phyloP scores from a whole-genome alignment of 495 filamentous ascomycete genomes.

The Penicillium salamii region DNA sequence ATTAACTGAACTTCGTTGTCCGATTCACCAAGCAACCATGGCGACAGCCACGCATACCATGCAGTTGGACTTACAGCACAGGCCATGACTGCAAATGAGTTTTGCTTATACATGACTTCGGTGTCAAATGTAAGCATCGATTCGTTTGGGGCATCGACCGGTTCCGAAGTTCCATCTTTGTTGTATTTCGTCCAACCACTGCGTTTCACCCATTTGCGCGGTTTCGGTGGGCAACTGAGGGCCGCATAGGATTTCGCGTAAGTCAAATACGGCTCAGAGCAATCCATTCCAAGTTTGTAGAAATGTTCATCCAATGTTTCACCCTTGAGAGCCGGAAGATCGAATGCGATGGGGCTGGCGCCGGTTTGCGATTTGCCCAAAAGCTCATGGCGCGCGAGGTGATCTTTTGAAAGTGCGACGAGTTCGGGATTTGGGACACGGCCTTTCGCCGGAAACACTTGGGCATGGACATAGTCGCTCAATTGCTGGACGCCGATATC shows the following conservation, averaged over 20 bases:
- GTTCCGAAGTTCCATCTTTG: slow-evolving; percentile 64
- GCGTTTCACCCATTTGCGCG: slow-evolving; percentile 71
- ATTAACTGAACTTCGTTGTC: slow-evolving; percentile 76
- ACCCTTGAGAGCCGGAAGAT: slow-evolving; percentile 78
- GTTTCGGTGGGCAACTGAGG: slow-evolving; percentile 65
- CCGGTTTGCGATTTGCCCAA: slow-evolving; percentile 82
- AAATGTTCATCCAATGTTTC: slow-evolving; percentile 91
- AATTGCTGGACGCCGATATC: slow-evolving; percentile 93
- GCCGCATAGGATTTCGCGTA: slow-evolving; percentile 70
- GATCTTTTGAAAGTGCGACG: slow-evolving; percentile 73
- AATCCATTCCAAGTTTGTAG: slow-evolving; percentile 81
- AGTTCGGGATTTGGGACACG: slow-evolving; percentile 63
- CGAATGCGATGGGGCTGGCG: slow-evolving; percentile 73
- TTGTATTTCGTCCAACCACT: slow-evolving; percentile 96
- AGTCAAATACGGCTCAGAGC: slow-evolving; percentile 80
- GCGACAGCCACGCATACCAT: slow-evolving; percentile 98
- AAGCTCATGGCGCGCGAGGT: slow-evolving; percentile 85
- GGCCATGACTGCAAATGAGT: slow-evolving; percentile 91
- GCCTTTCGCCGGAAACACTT: slow-evolving; percentile 69
- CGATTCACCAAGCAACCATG: slow-evolving; percentile 86
- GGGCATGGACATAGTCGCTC: slow-evolving; percentile 73
- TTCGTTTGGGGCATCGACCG: slow-evolving; percentile 73
- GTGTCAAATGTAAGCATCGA: slow-evolving; percentile 89
- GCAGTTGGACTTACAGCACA: slow-evolving; percentile 81
- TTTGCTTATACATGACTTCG: slow-evolving; percentile 94